A percentile compares a stretch with the other conserved stretches of the same genome.
Evolutionary conservation across 2,329 filamentous ascomycete genomes (phyloP).

Genomic region (Pseudogymnoascus sp.): DNA sequence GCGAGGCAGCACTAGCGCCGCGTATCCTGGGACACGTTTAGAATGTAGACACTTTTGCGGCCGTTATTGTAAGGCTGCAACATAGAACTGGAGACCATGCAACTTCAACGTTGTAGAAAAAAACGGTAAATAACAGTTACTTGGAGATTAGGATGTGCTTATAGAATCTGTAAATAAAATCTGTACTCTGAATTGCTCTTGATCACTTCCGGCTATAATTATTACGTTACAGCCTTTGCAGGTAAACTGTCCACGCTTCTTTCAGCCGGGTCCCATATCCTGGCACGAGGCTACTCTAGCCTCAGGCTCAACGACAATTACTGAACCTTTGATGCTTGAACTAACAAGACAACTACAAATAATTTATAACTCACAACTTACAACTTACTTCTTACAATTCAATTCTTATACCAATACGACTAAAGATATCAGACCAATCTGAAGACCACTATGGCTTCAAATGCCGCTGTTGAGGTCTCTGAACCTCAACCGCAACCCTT

Average conservation of each 20-base stretch:
- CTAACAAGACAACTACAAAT: neutral
- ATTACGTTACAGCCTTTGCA: neutral
- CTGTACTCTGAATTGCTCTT: neutral
- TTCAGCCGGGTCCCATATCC: neutral
- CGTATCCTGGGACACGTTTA: neutral
- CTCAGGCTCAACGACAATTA: neutral
- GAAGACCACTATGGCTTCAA: slow-evolving; percentile 29
- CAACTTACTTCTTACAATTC: neutral
- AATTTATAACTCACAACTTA: neutral
- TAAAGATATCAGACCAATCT: neutral
- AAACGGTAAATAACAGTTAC: neutral
- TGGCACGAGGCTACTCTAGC: neutral
- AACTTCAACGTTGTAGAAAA: neutral
- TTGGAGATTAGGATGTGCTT: too few relatives aligned
- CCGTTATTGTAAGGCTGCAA: neutral
- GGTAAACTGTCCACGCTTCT: neutral
- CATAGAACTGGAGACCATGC: neutral
- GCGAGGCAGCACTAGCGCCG: slow-evolving; percentile 8
- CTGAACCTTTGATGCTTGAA: neutral
- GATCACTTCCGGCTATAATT: neutral
- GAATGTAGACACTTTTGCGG: neutral
- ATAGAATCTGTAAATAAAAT: neutral
- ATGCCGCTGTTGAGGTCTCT: slow-evolving; percentile 25
- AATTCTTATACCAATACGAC: neutral
- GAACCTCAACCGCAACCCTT: slow-evolving; percentile 32